phyloP scores from a whole-genome alignment of 2,329 filamentous ascomycete genomes.

The Aspergillus sp. region DNA sequence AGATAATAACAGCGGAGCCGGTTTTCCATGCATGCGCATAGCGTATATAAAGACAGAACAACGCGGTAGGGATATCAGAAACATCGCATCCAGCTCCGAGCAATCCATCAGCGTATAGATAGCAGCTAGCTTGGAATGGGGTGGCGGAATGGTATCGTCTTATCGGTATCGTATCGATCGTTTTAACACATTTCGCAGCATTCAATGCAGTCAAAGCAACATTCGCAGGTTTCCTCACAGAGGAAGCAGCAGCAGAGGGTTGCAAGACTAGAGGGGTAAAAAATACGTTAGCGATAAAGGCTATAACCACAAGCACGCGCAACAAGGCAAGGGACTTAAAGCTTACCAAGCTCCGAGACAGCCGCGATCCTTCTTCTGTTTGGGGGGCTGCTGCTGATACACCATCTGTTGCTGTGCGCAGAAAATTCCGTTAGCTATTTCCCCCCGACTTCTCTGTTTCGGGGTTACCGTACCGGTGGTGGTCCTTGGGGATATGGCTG shows the following conservation, averaged over 20 bases:
- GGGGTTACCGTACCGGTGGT: constrained; percentile 26
- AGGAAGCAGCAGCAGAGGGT: constrained; percentile 64
- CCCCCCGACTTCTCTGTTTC: not conserved
- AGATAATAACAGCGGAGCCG: not conserved
- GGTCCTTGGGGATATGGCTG: constrained; percentile 16
- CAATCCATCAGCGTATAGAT: constrained; percentile 13
- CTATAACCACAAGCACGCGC: not conserved
- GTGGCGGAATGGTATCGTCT: constrained; percentile 14
- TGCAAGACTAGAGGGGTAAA: constrained; percentile 45
- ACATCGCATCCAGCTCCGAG: constrained; percentile 11
- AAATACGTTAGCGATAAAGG: constrained; percentile 11
- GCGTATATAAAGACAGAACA: not conserved
- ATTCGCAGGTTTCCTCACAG: constrained; percentile 64
- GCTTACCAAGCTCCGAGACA: constrained; percentile 54
- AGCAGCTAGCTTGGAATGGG: constrained; percentile 8
- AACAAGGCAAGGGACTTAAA: not conserved
- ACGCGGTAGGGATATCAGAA: constrained; percentile 1
- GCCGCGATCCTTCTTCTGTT: constrained; percentile 50
- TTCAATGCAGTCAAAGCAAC: constrained; percentile 62
- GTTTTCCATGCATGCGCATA: not conserved
- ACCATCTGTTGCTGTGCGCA: constrained; percentile 37
- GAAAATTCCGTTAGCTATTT: not conserved
- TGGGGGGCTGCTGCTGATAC: constrained; percentile 53
- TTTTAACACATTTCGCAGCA: constrained; percentile 46
- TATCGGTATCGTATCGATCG: constrained; percentile 23